phyloP scores from a whole-genome alignment of 2,329 filamentous ascomycete species.

The Hortaea sp. region DNA sequence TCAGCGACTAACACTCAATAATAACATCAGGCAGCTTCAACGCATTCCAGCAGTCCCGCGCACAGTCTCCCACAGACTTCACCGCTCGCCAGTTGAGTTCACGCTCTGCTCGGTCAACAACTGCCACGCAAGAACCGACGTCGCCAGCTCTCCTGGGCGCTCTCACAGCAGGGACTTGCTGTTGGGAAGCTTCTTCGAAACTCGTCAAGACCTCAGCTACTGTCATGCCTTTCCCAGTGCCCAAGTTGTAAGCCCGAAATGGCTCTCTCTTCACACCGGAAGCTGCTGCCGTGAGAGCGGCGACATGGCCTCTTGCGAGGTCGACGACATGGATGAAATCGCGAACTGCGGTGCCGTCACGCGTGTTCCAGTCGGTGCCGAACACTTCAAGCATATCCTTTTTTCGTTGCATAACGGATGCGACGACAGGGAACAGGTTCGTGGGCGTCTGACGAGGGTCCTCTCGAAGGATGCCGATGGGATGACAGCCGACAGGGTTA shows the following conservation, averaged over 20 bases:
- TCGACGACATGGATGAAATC: slow-evolving; percentile 41
- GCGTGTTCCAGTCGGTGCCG: slow-evolving; percentile 55
- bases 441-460: slow-evolving; percentile 52
- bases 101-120: too few species aligned
- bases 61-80: too few species aligned
- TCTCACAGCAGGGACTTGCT: too few species aligned
- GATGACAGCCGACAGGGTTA: slow-evolving; percentile 57
- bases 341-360: slow-evolving; percentile 55
- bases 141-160: too few species aligned
- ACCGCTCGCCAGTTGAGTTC: too few species aligned
- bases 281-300: slow-evolving; percentile 36
- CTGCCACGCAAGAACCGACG: too few species aligned
- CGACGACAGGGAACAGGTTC: slow-evolving; percentile 56
- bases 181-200: slow-evolving; percentile 23
- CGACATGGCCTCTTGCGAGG: slow-evolving; percentile 53
- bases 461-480: slow-evolving; percentile 54
- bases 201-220: slow-evolving; percentile 33
- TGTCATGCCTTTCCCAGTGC: slow-evolving; percentile 32
- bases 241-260: slow-evolving; percentile 33
- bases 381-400: slow-evolving; percentile 49
- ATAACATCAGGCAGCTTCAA: too few species aligned
- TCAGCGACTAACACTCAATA: too few species aligned
- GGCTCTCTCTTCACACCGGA: slow-evolving; percentile 19
- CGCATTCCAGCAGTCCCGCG: too few species aligned
- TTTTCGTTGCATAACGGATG: slow-evolving; percentile 49